phyloP scores from a whole-genome alignment of 2,329 filamentous ascomycete genomes.

The Trichoderma cornu-damae region DNA sequence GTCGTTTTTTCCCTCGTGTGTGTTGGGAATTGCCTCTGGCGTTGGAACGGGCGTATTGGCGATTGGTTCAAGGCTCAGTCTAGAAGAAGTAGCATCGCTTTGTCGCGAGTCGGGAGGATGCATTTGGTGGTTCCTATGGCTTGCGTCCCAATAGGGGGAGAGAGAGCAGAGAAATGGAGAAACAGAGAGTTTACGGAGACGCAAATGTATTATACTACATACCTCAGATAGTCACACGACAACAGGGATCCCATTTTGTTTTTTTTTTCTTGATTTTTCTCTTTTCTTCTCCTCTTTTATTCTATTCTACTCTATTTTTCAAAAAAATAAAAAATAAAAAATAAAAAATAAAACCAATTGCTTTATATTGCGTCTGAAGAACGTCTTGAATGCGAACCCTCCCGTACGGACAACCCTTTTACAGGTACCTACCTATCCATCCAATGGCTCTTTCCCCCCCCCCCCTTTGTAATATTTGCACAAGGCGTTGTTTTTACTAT shows the following conservation, averaged over 20 bases:
- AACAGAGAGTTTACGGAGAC: not conserved
- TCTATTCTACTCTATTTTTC: no score
- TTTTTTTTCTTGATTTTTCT: not conserved
- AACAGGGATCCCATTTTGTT: not conserved
- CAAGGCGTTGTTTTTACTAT: no score
- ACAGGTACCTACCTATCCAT: no score
- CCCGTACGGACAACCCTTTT: no score
- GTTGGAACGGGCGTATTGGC: conserved; percentile 12
- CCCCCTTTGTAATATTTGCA: no score
- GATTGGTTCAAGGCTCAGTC: not conserved
- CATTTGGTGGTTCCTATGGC: not conserved
- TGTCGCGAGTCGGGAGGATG: not conserved
- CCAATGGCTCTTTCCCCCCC: no score
- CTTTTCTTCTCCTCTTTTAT: not conserved
- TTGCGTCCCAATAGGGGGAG: not conserved
- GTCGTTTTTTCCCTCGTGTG: not conserved
- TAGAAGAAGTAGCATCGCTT: not conserved
- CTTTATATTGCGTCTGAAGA: no score
- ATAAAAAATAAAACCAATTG: no score
- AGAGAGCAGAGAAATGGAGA: not conserved
- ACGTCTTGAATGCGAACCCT: no score
- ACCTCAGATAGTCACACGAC: conserved; percentile 1
- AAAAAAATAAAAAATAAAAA: no score
- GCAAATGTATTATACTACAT: conserved; percentile 12
- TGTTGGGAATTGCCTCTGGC: not conserved